Percentiles rank a stretch among this genome's conserved stretches.
Evolutionary conservation across 1,284 basidiomycete species (phyloP).

Genomic region (Microbotryomycetes sp.): DNA sequence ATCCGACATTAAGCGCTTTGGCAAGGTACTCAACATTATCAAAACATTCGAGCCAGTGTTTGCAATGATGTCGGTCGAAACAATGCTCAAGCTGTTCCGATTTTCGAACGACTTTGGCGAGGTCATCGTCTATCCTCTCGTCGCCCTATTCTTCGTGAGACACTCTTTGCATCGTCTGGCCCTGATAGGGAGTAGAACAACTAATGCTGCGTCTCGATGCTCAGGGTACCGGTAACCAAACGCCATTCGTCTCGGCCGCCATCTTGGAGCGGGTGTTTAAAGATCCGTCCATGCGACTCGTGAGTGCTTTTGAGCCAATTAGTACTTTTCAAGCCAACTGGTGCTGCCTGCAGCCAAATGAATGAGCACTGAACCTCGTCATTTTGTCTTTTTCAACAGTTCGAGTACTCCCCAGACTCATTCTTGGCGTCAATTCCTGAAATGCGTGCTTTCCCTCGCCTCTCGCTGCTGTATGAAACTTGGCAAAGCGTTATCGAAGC

Average conservation of each 20-base stretch:
- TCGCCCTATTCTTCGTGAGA: slow-evolving; percentile 9
- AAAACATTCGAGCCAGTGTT: slow-evolving; percentile 54
- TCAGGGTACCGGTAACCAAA: slow-evolving; percentile 55
- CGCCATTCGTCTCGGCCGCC: slow-evolving; percentile 54
- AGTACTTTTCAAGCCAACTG: slow-evolving; percentile 32
- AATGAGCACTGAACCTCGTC: slow-evolving; percentile 1
- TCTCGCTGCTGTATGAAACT: slow-evolving; percentile 49
- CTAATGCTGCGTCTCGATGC: background rate
- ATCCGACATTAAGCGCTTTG: slow-evolving; percentile 56
- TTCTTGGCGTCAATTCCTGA: slow-evolving; percentile 47
- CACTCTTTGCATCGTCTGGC: background rate
- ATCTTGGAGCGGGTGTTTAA: slow-evolving; percentile 56
- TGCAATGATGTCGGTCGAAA: slow-evolving; percentile 56
- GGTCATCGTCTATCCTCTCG: slow-evolving; percentile 44
- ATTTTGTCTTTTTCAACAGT: slow-evolving; percentile 13
- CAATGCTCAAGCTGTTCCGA: slow-evolving; percentile 54
- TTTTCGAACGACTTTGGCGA: slow-evolving; percentile 50
- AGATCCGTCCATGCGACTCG: slow-evolving; percentile 53
- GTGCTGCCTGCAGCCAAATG: slow-evolving; percentile 9
- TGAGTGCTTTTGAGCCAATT: slow-evolving; percentile 35
- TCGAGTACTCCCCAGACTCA: slow-evolving; percentile 43
- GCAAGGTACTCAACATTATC: slow-evolving; percentile 51
- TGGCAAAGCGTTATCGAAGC: slow-evolving; percentile 49
- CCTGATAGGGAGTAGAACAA: background rate
- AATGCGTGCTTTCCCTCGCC: slow-evolving; percentile 46